Percentiles rank a stretch among this genome's conserved stretches.
Evolutionary conservation across 495 filamentous ascomycete species (phyloP).

Genomic region (Cercophora samala): DNA sequence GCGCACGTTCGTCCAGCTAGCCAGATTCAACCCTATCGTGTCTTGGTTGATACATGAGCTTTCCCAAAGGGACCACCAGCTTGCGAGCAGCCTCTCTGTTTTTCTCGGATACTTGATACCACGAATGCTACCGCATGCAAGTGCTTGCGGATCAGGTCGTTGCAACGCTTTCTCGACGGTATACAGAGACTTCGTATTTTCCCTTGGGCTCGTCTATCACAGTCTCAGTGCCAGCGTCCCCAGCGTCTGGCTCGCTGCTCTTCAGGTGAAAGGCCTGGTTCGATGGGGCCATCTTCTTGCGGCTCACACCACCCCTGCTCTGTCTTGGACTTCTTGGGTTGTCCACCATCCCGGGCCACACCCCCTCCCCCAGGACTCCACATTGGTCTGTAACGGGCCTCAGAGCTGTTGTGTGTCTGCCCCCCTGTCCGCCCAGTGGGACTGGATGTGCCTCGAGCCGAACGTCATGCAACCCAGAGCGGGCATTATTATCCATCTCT

Average conservation of each 20-base stretch:
- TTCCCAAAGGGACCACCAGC: slow-evolving; percentile 20
- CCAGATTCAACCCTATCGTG: background rate
- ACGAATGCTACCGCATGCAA: slow-evolving; percentile 5
- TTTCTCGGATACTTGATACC: slow-evolving; percentile 2
- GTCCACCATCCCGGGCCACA: slow-evolving; percentile 26
- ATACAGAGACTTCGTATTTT: background rate
- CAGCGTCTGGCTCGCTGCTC: background rate
- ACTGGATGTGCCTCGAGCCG: slow-evolving; percentile 36
- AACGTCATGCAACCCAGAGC: slow-evolving; percentile 37
- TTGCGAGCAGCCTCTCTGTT: slow-evolving; percentile 12
- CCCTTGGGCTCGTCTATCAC: background rate
- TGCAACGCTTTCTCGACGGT: slow-evolving; percentile 10
- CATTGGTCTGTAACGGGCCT: slow-evolving; percentile 40
- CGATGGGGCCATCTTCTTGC: slow-evolving; percentile 1
- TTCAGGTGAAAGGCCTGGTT: slow-evolving; percentile 1
- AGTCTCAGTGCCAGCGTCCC: background rate
- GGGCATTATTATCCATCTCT: slow-evolving; percentile 37
- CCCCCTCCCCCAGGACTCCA: slow-evolving; percentile 20
- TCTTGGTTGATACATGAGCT: slow-evolving; percentile 20
- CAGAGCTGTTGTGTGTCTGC: slow-evolving; percentile 31
- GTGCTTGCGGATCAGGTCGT: slow-evolving; percentile 18
- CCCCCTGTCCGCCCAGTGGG: slow-evolving; percentile 31
- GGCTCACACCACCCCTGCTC: slow-evolving; percentile 19
- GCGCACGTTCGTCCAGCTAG: slow-evolving; percentile 43
- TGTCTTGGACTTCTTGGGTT: slow-evolving; percentile 8